Percentiles rank a stretch among this genome's conserved stretches.
These are phyloP conservation scores for Hansenula anomala DNA, from an alignment of 1,139 yeast species.

Conservation along the genomic window DNA sequence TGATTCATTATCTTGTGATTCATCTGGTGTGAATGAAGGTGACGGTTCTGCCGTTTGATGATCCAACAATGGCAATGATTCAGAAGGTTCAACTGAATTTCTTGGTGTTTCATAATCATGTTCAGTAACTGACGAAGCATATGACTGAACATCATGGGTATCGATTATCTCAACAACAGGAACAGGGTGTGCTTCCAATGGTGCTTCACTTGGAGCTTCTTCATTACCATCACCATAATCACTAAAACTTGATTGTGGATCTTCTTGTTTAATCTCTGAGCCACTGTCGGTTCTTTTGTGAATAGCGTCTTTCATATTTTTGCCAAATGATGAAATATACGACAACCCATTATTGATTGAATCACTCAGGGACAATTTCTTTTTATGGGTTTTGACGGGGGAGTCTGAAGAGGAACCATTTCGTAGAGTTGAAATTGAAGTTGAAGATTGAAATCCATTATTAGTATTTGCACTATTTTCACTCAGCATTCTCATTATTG, in stretches of 20 bases:
- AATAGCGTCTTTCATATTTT: slow-evolving; percentile 10
- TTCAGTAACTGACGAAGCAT: slow-evolving; percentile 1
- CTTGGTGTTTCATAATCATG: slow-evolving; percentile 1
- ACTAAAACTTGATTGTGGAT: no score
- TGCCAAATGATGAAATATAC: slow-evolving; percentile 5
- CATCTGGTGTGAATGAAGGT: not conserved
- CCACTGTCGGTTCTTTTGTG: slow-evolving; percentile 2
- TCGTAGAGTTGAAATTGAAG: slow-evolving; percentile 29
- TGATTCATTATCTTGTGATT: slow-evolving; percentile 17
- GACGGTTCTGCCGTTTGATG: slow-evolving; percentile 1
- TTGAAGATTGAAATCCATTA: slow-evolving; percentile 21
- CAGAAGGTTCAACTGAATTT: not conserved
- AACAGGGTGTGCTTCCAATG: not conserved
- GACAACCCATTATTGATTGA: slow-evolving; percentile 14
- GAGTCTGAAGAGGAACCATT: slow-evolving; percentile 18
- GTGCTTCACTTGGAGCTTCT: not conserved
- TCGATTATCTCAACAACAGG: slow-evolving; percentile 3
- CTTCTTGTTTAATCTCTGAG: not conserved
- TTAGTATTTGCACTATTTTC: not conserved
- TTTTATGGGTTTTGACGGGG: slow-evolving; percentile 9
- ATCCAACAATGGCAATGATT: not conserved
- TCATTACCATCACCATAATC: not conserved
- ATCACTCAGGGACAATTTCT: slow-evolving; percentile 16
- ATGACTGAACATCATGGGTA: slow-evolving; percentile 1
- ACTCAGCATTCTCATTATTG: not conserved